Evolutionary conservation across 805 yeast species (phyloP).

Genomic region (Cyberlindnera misumaiensis): DNA sequence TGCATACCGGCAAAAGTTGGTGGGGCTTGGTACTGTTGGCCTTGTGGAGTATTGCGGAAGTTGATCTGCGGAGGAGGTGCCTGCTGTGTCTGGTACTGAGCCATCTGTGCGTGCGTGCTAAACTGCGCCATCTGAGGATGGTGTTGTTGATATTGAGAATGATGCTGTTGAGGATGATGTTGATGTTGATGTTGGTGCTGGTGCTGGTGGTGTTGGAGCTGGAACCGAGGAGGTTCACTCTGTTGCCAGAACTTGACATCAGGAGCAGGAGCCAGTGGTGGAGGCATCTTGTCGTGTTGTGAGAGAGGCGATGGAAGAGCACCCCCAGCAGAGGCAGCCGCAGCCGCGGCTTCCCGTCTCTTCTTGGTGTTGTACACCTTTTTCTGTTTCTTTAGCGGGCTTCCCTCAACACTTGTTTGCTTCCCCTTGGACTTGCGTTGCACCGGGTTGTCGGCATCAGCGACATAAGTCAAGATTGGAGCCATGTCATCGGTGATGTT

Average conservation of each 20-base stretch:
- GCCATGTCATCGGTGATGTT: slow-evolving; percentile 45
- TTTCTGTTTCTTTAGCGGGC: slow-evolving; percentile 18
- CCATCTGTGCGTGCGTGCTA: too few species aligned
- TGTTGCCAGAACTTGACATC: slow-evolving; percentile 9
- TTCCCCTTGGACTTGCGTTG: slow-evolving; percentile 30
- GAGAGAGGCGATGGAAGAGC: background rate
- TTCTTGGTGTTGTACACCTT: slow-evolving; percentile 19
- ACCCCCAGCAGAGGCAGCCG: slow-evolving; percentile 11
- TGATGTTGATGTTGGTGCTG: slow-evolving; percentile 15
- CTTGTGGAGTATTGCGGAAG: slow-evolving; percentile 17
- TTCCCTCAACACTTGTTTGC: slow-evolving; percentile 5
- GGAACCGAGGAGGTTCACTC: slow-evolving; percentile 1
- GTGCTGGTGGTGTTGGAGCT: slow-evolving; percentile 8
- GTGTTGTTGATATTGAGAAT: slow-evolving; percentile 18
- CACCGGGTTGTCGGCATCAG: slow-evolving; percentile 40
- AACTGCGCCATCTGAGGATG: slow-evolving; percentile 3
- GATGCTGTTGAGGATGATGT: slow-evolving; percentile 12
- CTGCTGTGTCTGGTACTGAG: too few species aligned
- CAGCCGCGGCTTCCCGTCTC: slow-evolving; percentile 22
- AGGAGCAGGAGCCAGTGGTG: background rate
- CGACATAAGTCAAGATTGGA: slow-evolving; percentile 47
- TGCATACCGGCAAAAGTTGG: slow-evolving; percentile 16
- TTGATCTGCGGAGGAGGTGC: slow-evolving; percentile 4
- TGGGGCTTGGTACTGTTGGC: slow-evolving; percentile 22
- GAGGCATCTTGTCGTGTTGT: slow-evolving; percentile 2